Base-by-base conservation (phyloP, 352 stramenopile species). In the Globisporangium emineosum region DNA sequence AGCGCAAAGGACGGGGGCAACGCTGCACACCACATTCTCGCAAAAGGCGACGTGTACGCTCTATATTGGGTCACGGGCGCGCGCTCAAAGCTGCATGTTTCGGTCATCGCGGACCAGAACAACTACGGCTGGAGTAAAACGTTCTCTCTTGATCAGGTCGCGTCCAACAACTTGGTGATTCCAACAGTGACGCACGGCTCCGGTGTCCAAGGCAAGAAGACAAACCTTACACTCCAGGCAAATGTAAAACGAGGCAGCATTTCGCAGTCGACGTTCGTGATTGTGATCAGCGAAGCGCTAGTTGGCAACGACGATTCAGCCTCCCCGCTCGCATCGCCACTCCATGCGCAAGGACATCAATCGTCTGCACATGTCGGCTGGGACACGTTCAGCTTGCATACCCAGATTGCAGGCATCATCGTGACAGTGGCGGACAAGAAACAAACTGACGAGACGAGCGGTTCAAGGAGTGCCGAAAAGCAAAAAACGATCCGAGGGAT, bases 351-450 rank as follows among this genome's bases (percentile, higher is more conserved):
- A 27, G 17, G 63, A n/a, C 57, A 54, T 30, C 19, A 51, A 19
- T 12, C 12, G 9, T 40, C 37, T 10, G 7, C 30, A 1, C 64
- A 61, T 30, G 42, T 32, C 8, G 69, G 52, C 17, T 93, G 84
- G 84, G 78, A 91, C 30, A 78, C 66, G 3, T 79, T 91, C 35
- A 90, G 68, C 13, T 60, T 93, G 29, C 76, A 93, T 58, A 79
- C 77, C 17, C 84, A 94, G 61, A 67, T 94, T 12, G 84, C 83
- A 8, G 82, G 84, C 6, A 47, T 93, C 6, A 79, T 86, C 8
- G 64, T 94, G 27, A 93, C 86, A 5, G 65, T 94, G 3, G 81
- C 80, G 0, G 86, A 94, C 62, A 88, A 83, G 60, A 84, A 77
- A 7, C 33, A 59, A 35, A 50, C 23, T 15, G 64, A 62, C 15